phyloP scores from a whole-genome alignment of 805 yeast species.

The Saturnispora silvae region DNA sequence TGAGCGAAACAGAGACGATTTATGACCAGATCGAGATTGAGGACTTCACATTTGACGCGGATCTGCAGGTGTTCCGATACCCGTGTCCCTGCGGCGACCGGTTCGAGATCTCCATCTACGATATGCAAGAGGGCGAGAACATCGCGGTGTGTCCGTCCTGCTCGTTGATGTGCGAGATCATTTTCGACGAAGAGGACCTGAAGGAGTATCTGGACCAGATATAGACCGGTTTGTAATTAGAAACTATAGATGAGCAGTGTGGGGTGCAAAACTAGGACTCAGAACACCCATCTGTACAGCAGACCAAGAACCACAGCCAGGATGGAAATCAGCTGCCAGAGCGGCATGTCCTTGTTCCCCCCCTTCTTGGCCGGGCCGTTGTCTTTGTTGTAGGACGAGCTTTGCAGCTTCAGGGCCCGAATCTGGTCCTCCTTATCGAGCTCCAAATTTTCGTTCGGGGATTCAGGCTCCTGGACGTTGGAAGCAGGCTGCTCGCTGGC shows the following conservation, averaged over 20 bases:
- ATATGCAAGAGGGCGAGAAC: constrained; percentile 81
- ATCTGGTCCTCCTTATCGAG: constrained; percentile 60
- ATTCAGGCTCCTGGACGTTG: too few species aligned
- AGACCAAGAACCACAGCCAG: too few species aligned
- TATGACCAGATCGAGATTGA: constrained; percentile 96
- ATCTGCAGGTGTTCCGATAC: constrained; percentile 73
- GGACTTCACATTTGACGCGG: constrained; percentile 85
- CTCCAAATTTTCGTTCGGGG: too few species aligned
- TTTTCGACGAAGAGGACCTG: constrained; percentile 62
- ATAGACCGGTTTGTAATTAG: too few species aligned
- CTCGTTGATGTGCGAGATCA: constrained; percentile 83
- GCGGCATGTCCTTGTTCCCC: too few species aligned
- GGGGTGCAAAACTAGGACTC: too few species aligned
- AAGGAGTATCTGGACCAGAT: constrained; percentile 32
- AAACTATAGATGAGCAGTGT: too few species aligned
- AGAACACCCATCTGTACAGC: too few species aligned
- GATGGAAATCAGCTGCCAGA: too few species aligned
- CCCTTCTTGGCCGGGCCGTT: too few species aligned
- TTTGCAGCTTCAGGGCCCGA: constrained; percentile 26
- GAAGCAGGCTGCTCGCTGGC: too few species aligned
- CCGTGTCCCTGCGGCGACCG: constrained; percentile 99
- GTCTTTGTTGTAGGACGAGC: background rate
- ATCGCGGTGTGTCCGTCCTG: constrained; percentile 96
- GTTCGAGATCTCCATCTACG: constrained; percentile 79
- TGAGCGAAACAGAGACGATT: constrained; percentile 40